These are phyloP conservation scores for Paratinospora sagittata DNA, from an alignment of 164 flowering plant species.

Conservation along the genomic window DNA sequence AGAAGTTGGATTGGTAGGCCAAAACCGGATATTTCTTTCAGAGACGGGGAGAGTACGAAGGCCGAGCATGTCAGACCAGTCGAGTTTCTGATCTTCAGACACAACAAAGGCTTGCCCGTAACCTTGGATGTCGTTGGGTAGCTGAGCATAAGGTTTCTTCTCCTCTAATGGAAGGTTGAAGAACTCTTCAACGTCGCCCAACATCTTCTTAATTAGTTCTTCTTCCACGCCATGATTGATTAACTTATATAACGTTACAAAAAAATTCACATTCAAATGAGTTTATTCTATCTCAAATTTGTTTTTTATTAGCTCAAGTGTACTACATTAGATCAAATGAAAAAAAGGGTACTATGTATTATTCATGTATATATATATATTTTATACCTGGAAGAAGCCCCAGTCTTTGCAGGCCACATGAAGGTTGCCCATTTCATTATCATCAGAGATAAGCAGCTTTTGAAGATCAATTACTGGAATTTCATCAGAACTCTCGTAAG, in stretches of 20 bases:
- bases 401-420: constrained; percentile 41
- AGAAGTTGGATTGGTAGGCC: too few relatives aligned
- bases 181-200: background rate
- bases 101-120: constrained; percentile 10
- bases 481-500: constrained; percentile 15
- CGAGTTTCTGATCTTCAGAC: too few relatives aligned
- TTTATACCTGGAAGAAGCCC: constrained; percentile 54
- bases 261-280: background rate
- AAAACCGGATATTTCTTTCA: too few relatives aligned
- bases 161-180: constrained; percentile 8
- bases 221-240: background rate
- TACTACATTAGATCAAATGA: too few relatives aligned
- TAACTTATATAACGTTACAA: too few relatives aligned
- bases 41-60: too few relatives aligned
- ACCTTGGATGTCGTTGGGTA: constrained; percentile 1
- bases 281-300: too few relatives aligned
- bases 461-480: constrained; percentile 37
- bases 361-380: background rate
- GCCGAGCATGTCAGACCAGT: too few relatives aligned
- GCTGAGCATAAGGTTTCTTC: constrained; percentile 1
- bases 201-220: background rate
- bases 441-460: constrained; percentile 14
- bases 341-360: too few relatives aligned
- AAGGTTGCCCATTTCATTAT: constrained; percentile 31
- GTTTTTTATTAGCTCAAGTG: too few relatives aligned